A percentile compares a stretch with the other conserved stretches of the same genome.
Conservation (phyloP, 2,329 filamentous ascomycete species). For the Neurospora sp. region DNA sequence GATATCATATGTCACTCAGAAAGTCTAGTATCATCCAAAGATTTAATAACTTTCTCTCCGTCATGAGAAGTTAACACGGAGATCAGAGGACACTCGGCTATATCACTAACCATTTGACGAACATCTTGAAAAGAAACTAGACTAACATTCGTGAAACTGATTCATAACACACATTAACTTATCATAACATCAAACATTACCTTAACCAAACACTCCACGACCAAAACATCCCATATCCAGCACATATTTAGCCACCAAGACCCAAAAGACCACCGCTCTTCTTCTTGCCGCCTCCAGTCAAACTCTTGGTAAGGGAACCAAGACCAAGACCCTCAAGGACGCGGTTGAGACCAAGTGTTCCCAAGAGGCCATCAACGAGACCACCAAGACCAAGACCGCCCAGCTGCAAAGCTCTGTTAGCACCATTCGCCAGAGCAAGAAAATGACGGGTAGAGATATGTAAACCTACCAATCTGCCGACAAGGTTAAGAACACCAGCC, state of each 20-base stretch:
- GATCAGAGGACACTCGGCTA: not conserved
- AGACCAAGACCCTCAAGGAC: constrained; percentile 66
- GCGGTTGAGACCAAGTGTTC: constrained; percentile 66
- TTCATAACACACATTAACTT: not conserved
- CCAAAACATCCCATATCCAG: not conserved
- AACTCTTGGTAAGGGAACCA: constrained; percentile 29
- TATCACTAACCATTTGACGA: not conserved
- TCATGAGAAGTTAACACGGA: not conserved
- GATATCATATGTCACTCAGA: not conserved
- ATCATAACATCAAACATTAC: not conserved
- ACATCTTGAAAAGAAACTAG: not conserved
- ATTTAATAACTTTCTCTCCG: not conserved
- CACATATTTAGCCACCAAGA: constrained; percentile 13
- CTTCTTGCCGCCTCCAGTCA: constrained; percentile 27
- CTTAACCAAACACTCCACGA: not conserved
- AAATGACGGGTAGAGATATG: not conserved
- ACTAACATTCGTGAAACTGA: not conserved
- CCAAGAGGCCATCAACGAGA: constrained; percentile 68
- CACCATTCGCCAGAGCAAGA: not conserved
- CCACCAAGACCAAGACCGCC: constrained; percentile 75
- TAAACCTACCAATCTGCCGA: constrained; percentile 56
- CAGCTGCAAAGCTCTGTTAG: constrained; percentile 32
- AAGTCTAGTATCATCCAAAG: not conserved
- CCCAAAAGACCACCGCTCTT: constrained; percentile 21
- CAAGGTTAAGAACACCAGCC: constrained; percentile 72